Base-by-base conservation (phyloP, 805 yeast species). In the Yamadazyma ubonensis region DNA sequence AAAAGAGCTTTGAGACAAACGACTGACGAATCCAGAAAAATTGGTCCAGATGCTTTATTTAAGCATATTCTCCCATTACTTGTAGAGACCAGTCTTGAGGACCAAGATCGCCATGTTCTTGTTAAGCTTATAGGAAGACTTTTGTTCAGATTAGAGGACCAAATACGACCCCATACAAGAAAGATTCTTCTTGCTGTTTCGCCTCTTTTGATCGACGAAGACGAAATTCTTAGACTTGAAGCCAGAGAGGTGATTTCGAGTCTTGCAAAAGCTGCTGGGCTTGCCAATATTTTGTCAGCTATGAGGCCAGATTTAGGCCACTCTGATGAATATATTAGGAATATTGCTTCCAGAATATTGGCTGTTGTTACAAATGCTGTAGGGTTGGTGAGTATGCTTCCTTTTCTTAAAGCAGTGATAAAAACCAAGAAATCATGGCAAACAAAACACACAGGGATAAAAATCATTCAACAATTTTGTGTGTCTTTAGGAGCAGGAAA, bases 301-400 rank as follows among this genome's bases (percentile, higher is more conserved):
- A 65, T 91, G 56, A 70, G 96, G 39, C 87, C 93, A 0, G 95
- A 88, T 58, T 75, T 93, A 31, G 95, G 85, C 49, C 80, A 84
- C 51, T 73, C 73, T 7, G 96, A 90, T 53, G 96, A 89, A 50
- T 81, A 79, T 50, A 81, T 85, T 6, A 68, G 96, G 38, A 83
- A 83, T 50, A 69, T 80, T 0, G 82, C 95, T 0, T 77, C 96
- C 0, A 68, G 91, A 40, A 78, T 89, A 1, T 70, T 90, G 57
- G 96, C 97, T 0, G 84, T 88, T 4, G 88, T 85, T 2, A 89
- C 95, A 0, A 76, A 79, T 33, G 77, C 96, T 0, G 58, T 90
- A 26, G 96, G 97, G 0, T 66, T 88, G 6, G 80, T 75, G 1
- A 63, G 76, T 5, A 58, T 87, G 33, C 53, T 93, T 9, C 96